These are phyloP conservation scores for Schwanniomyces yamadae DNA, from an alignment of 805 yeast genomes.

Conservation along the genomic window DNA sequence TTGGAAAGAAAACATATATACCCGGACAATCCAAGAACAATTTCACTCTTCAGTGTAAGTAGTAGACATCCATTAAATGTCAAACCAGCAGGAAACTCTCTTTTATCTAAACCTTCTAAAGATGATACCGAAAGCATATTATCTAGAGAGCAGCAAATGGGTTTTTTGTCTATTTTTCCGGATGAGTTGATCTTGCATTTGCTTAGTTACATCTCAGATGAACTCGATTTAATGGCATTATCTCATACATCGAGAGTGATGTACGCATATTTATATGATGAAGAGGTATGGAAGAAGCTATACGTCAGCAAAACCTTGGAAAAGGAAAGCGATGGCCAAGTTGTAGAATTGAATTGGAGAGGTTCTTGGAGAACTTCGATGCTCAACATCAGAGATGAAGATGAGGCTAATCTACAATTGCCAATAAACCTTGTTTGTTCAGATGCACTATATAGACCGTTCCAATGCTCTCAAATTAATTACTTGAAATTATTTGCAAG, in stretches of 20 bases:
- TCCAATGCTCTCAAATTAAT: constrained; percentile 72
- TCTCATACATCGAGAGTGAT: constrained; percentile 62
- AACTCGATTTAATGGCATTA: constrained; percentile 48
- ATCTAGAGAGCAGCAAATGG: constrained; percentile 43
- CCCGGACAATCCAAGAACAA: constrained; percentile 3
- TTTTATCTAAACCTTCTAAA: constrained; percentile 29
- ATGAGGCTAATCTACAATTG: constrained; percentile 48
- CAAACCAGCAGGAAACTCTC: constrained; percentile 70
- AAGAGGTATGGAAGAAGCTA: constrained; percentile 76
- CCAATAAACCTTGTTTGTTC: constrained; percentile 59
- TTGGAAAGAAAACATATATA: too few species aligned
- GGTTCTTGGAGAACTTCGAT: constrained; percentile 82
- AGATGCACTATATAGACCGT: constrained; percentile 79
- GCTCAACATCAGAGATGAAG: constrained; percentile 29
- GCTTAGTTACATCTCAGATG: constrained; percentile 47
- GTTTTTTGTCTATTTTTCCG: constrained; percentile 49
- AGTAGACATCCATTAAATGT: constrained; percentile 70
- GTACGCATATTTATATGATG: constrained; percentile 72
- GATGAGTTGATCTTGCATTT: constrained; percentile 66
- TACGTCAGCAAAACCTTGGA: constrained; percentile 28
- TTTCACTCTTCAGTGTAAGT: constrained; percentile 22
- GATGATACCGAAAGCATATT: constrained; percentile 10
- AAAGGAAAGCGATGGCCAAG: constrained; percentile 9
- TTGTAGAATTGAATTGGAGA: constrained; percentile 47
- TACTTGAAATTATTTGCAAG: constrained; percentile 50